Percentiles rank a stretch among this genome's conserved stretches.
Evolutionary conservation across 495 filamentous ascomycete genomes (phyloP).

Genomic region (Neurospora sp.): DNA sequence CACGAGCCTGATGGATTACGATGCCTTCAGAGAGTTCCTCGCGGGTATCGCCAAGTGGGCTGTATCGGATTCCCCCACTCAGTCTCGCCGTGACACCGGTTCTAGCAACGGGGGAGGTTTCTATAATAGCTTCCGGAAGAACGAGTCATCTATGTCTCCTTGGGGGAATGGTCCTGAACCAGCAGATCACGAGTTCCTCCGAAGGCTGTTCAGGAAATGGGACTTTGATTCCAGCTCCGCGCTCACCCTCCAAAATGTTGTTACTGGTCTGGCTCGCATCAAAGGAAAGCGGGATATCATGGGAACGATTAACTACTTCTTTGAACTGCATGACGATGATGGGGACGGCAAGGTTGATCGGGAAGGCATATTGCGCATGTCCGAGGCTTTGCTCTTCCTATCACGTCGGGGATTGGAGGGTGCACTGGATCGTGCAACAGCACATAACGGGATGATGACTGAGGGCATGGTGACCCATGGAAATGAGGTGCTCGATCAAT

Average conservation of each 20-base stretch:
- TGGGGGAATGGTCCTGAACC: conserved; percentile 74
- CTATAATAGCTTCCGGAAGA: conserved; percentile 43
- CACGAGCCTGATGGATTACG: conserved; percentile 87
- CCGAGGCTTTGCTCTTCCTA: conserved; percentile 87
- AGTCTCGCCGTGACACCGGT: conserved; percentile 44
- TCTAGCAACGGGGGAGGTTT: conserved; percentile 41
- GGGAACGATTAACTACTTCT: conserved; percentile 95
- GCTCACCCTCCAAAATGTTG: conserved; percentile 79
- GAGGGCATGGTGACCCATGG: conserved; percentile 16
- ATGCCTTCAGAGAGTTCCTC: conserved; percentile 88
- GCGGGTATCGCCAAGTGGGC: conserved; percentile 87
- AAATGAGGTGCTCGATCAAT: conserved; percentile 29
- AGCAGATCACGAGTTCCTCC: conserved; percentile 92
- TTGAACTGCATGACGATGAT: conserved; percentile 91
- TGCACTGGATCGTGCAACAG: conserved; percentile 39
- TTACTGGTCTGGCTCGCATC: conserved; percentile 77
- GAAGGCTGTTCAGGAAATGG: conserved; percentile 80
- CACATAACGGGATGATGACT: conserved; percentile 25
- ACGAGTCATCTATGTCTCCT: conserved; percentile 45
- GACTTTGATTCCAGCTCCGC: conserved; percentile 64
- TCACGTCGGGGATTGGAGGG: conserved; percentile 79
- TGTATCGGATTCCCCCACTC: conserved; percentile 60
- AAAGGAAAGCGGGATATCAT: conserved; percentile 93
- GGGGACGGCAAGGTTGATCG: conserved; percentile 89
- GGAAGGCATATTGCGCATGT: conserved; percentile 90